Base-by-base conservation (phyloP, 371 early-diverging fungal species). In the Mortierella sp. region DNA sequence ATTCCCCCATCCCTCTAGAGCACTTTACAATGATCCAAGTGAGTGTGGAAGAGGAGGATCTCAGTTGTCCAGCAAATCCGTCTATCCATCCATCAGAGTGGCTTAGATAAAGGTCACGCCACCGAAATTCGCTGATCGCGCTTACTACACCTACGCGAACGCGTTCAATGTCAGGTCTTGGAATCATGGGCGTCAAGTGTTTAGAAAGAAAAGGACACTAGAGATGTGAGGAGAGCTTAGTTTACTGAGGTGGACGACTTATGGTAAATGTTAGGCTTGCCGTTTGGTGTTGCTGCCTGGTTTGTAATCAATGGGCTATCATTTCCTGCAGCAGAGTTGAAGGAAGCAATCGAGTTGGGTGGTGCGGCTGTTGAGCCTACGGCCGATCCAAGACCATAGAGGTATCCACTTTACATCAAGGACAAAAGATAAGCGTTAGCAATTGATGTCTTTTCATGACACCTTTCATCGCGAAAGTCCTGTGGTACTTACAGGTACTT, bases 401-500 rank as follows among this genome's bases (percentile, higher is more conserved):
- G 62, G 37, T 79, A 71, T 29, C 79, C 79, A 50, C 79, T 79
- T 56, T 14, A 24, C 2, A 49, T 5, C 40, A 4, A 37, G 8
- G 3, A 41, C 25, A 21, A 39, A 3, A 22, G 7, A 54, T 21
- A 47, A 22, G 5, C 5, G n/a, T 2, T 6, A 6, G 27, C 45
- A 25, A 57, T 44, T 40, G 29, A 9, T 9, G 24, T 17, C 25
- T 10, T 1, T 1, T 2, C n/a, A 19, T n/a, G 25, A 27, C 46
- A 21, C 9, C 2, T 28, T 6, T 10, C 1, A 9, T 39, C 22
- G 2, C 4, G 13, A 28, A 17, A 14, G 8, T 22, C 22, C 21
- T 22, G 49, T 34, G 19, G 29, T 10, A 79, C 88, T 79, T 86
- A 88, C 88, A 93, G 83, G 64, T 91, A 97, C 84, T 96, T 96